Evolutionary conservation across 2,329 filamentous ascomycete genomes (phyloP), one percentile per base, ranked within the genome.

Genomic region (Claviceps pusilla): DNA sequence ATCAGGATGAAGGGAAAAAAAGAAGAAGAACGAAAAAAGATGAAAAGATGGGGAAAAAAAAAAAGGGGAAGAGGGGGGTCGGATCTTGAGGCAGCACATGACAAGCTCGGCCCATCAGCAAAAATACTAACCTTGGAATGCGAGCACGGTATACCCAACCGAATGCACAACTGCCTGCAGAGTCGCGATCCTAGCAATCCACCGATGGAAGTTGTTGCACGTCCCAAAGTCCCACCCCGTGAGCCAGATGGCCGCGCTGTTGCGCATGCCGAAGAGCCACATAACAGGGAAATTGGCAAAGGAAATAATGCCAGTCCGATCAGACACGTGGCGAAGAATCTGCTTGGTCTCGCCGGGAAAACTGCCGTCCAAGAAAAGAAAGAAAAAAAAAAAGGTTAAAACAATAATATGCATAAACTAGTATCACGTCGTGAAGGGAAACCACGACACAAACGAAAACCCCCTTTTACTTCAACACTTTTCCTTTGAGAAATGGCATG

Each of bases 191-290:
- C 83, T 72, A 0, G 84, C 83, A 3, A 83, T 72, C 73, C 81
- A 82, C 0, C 83, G 77, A 64, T 87, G 84, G 52, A 86, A 85
- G 45, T 79, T 74, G 59, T 80, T 86, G 61, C 80, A 86, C 0
- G 79, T 81, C 1, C 75, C 74, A 63, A 83, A 86, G 11, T 78
- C 80, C 82, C 83, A 87, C 0, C 83, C 83, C 0, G 84, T 86
- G 0, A 81, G 63, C 79, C 79, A 84, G 54, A 85, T 69, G 16
- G 86, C 72, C 0, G 82, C 61, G 52, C 87, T 85, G 57, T 87
- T 87, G 10, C 84, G 72, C 62, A 79, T 78, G 0, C 77, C 79
- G 58, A 87, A 86, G 0, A 86, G 65, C 81, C 82, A 86, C 0
- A 86, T 68, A 2, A 84, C 61, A 0, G 81, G 79, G 7, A 86